Evolutionary conservation across 768 basidiomycete species (phyloP).

Genomic region (Boletales sp.): DNA sequence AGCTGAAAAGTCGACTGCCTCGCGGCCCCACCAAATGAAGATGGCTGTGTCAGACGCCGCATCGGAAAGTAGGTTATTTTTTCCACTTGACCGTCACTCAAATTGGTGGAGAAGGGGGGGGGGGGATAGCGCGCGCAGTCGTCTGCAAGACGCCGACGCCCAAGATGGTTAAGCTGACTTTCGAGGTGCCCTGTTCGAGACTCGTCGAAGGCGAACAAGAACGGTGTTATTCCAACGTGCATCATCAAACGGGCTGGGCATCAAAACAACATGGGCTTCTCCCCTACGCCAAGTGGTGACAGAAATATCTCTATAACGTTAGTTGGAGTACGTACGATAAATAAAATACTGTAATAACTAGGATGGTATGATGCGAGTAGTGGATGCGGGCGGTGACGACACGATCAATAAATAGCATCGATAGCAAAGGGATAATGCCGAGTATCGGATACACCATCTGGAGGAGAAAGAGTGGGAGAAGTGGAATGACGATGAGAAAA

Average conservation of each 20-base stretch:
- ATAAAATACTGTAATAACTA: slow-evolving; percentile 13
- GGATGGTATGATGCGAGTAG: slow-evolving; percentile 13
- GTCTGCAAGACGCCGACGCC: slow-evolving; percentile 11
- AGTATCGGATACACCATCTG: slow-evolving; percentile 17
- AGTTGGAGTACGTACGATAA: slow-evolving; percentile 8
- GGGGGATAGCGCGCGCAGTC: slow-evolving; percentile 19
- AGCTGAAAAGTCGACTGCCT: slow-evolving; percentile 11
- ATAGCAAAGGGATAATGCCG: not conserved
- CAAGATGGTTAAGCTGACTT: not conserved
- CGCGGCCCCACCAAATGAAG: slow-evolving; percentile 13
- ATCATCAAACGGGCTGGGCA: not conserved
- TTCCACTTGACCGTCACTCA: slow-evolving; percentile 9
- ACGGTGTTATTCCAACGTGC: not conserved
- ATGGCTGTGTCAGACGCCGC: slow-evolving; percentile 17
- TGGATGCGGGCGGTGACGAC: slow-evolving; percentile 12
- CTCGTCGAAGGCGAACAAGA: not conserved
- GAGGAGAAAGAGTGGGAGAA: not conserved
- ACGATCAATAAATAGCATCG: slow-evolving; percentile 8
- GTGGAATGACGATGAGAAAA: not conserved
- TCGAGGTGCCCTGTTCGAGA: not conserved
- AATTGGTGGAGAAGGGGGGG: slow-evolving; percentile 1
- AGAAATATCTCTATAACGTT: slow-evolving; percentile 14
- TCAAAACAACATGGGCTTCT: not conserved
- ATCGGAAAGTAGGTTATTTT: slow-evolving; percentile 3
- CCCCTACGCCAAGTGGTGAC: not conserved